Evolutionary conservation across 805 yeast species (phyloP).

Genomic region (Kregervanrija delftensis): DNA sequence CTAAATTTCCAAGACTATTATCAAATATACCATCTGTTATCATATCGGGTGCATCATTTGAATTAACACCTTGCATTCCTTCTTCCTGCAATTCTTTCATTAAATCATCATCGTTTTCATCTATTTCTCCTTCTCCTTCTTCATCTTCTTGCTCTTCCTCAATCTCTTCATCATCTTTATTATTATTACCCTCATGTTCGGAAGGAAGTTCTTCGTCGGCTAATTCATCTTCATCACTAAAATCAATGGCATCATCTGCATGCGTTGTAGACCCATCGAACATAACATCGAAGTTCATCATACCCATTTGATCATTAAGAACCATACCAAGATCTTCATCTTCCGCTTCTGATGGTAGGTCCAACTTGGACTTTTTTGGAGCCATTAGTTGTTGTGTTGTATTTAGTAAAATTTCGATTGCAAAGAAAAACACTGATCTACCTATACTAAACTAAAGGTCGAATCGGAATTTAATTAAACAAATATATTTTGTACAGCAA

Average conservation of each 20-base stretch:
- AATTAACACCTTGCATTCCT: slow-evolving; percentile 31
- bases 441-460: too few species aligned
- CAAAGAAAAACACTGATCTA: too few species aligned
- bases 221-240: slow-evolving; percentile 88
- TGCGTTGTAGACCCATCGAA: slow-evolving; percentile 55
- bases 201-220: slow-evolving; percentile 71
- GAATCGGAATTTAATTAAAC: too few species aligned
- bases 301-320: slow-evolving; percentile 27
- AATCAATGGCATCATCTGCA: slow-evolving; percentile 89
- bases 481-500: too few species aligned
- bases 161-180: slow-evolving; percentile 11
- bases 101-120: slow-evolving; percentile 29
- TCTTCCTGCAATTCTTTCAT: slow-evolving; percentile 32
- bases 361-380: too few species aligned
- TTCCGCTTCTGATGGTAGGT: slow-evolving; percentile 5
- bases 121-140: slow-evolving; percentile 31
- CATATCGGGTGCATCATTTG: slow-evolving; percentile 20
- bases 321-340: slow-evolving; percentile 29
- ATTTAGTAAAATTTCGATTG: too few species aligned
- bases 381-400: not conserved
- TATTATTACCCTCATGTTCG: slow-evolving; percentile 7
- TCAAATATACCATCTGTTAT: slow-evolving; percentile 27
- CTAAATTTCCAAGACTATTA: slow-evolving; percentile 20
- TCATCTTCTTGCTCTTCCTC: slow-evolving; percentile 32
- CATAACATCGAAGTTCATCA: slow-evolving; percentile 23